Conservation (phyloP, 208 protist genomes). For the Entamoeba moshkovskii region DNA sequence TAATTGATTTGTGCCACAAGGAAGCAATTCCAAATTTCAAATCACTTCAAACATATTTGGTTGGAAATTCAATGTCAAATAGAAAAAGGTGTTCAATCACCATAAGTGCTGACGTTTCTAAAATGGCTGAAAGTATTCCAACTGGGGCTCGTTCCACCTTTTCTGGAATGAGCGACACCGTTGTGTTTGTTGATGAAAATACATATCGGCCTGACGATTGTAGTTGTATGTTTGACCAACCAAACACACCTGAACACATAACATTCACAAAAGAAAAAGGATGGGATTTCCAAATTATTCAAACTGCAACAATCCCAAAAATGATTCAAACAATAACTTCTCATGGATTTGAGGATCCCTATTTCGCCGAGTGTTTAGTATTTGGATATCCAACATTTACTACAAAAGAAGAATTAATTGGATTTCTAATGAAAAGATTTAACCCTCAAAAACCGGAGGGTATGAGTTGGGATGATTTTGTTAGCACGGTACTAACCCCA, state of each 20-base stretch:
- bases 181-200: neutral
- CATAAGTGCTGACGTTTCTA: neutral
- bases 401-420: neutral
- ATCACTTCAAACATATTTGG: neutral
- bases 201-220: neutral
- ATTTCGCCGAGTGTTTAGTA: neutral
- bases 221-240: neutral
- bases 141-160: neutral
- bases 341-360: neutral
- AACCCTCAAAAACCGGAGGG: neutral
- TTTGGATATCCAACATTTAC: neutral
- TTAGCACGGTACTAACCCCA: neutral
- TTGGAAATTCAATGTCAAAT: neutral
- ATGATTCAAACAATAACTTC: neutral
- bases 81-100: neutral
- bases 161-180: neutral
- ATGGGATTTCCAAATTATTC: neutral
- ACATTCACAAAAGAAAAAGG: neutral
- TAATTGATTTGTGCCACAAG: neutral
- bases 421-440: neutral
- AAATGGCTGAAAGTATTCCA: neutral
- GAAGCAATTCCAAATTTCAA: neutral
- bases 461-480: neutral
- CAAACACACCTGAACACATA: neutral
- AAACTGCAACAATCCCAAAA: neutral